Base-by-base conservation (phyloP, 139 green algal species). In the Desmodesmus armatus region DNA sequence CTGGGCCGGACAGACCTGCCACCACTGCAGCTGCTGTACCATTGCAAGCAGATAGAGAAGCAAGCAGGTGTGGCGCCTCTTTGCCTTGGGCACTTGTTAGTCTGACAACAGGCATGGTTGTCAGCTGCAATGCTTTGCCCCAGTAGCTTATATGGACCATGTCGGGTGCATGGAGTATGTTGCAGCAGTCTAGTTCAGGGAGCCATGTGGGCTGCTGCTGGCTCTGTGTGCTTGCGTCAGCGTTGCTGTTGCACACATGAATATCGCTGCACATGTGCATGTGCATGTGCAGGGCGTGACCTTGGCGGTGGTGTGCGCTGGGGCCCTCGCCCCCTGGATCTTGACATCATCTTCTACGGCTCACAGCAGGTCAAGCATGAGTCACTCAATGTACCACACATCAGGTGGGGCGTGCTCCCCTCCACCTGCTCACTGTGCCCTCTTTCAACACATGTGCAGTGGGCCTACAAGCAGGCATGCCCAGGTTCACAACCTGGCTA, bases 331-430 rank as follows among this genome's bases (percentile, higher is more conserved):
- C 94, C 94, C 1, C 90, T 99, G n/a, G 97, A 99, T 85, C 82
- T 99, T 13, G 97, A 99, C 87, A 96, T 99, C 31, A 92, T 99
- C 9, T 98, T 98, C 69, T 97, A 96, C 84, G 97, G 94, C 11
- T 53, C 55, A 6, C 62, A 86, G 23, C 39, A 43, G 3, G 27
- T 91, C 9, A 27, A 87, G 5, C 73, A 90, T 49, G 86, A 93
- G 31, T 37, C 44, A 17, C 88, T 98, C 49, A 70, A 84, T 9
- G 79, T 98, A 9, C 96, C 96, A 1, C 96, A 98, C 76, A 85
- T 92, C 3, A 89, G 96, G 53, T 92, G 75, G 7, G 69, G 39
- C 41, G 47, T 58, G 47, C 47, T 58, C 13, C 17, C 47, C 13
- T 58, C 47, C 47, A 58, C 13, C 13, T 58, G 17, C 47, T 58